These are phyloP conservation scores for Suillus subaureus DNA, from an alignment of 768 basidiomycete genomes.

Conservation along the genomic window DNA sequence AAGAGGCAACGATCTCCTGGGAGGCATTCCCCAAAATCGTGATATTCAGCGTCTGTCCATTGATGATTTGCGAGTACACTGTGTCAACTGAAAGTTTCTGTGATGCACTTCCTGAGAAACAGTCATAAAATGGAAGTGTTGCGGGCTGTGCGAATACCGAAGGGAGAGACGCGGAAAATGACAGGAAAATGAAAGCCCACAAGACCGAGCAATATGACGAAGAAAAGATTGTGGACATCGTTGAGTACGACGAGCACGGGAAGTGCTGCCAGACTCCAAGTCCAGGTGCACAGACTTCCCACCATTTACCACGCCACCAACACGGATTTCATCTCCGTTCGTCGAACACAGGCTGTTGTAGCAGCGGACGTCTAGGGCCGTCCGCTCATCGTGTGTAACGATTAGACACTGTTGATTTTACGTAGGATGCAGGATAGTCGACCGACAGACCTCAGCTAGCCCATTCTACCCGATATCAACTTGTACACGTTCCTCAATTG, in stretches of 20 bases:
- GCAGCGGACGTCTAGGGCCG: background rate
- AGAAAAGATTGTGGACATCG: conserved; percentile 23
- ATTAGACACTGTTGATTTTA: background rate
- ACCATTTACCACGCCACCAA: conserved; percentile 30
- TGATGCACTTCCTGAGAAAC: conserved; percentile 55
- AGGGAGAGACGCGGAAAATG: conserved; percentile 23
- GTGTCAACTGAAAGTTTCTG: conserved; percentile 67
- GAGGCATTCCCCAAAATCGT: conserved; percentile 70
- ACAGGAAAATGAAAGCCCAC: conserved; percentile 12
- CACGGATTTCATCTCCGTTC: conserved; percentile 8
- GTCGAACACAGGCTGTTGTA: background rate
- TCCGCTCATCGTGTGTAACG: background rate
- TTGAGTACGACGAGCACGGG: conserved; percentile 20
- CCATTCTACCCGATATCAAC: background rate
- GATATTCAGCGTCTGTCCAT: conserved; percentile 59
- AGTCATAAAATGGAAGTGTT: conserved; percentile 65
- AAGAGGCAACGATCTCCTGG: conserved; percentile 58
- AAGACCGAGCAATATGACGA: conserved; percentile 13
- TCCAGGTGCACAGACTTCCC: conserved; percentile 1
- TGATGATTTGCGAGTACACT: conserved; percentile 72
- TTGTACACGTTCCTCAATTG: background rate
- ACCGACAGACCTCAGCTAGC: background rate
- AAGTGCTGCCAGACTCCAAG: background rate
- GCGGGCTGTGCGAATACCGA: conserved; percentile 56
- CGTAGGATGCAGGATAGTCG: background rate